Conservation (phyloP, 805 yeast genomes). For the Clavispora santaluciae region DNA sequence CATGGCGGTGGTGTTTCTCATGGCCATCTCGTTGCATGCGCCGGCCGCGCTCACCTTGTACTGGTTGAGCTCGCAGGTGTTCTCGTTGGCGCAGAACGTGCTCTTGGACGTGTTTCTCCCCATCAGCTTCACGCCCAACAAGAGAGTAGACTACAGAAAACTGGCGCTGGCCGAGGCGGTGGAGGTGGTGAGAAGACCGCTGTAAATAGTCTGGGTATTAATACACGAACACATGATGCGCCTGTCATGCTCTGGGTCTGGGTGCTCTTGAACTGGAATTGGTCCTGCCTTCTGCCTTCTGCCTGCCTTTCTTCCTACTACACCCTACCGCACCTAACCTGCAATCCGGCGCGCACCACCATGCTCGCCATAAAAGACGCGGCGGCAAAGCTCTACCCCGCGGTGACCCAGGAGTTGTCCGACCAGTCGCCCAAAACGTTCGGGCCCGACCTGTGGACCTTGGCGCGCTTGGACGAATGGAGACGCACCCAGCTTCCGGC, state of each 20-base stretch:
- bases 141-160: slow-evolving; percentile 21
- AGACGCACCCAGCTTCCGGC: slow-evolving; percentile 25
- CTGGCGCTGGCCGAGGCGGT: slow-evolving; percentile 11
- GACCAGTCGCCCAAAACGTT: slow-evolving; percentile 22
- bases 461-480: slow-evolving; percentile 38
- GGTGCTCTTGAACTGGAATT: no score
- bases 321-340: no score
- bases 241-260: no score
- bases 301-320: no score
- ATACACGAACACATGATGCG: no score
- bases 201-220: no score
- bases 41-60: slow-evolving; percentile 79
- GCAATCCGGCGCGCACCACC: no score
- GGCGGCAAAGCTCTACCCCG: slow-evolving; percentile 18
- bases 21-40: slow-evolving; percentile 82
- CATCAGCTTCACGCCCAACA: slow-evolving; percentile 44
- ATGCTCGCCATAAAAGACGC: slow-evolving; percentile 5
- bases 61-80: slow-evolving; percentile 84
- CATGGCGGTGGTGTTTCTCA: slow-evolving; percentile 69
- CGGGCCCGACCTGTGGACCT: slow-evolving; percentile 21
- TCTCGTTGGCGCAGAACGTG: slow-evolving; percentile 71
- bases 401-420: slow-evolving; percentile 25
- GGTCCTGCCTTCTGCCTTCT: no score
- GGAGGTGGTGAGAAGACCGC: slow-evolving; percentile 4
- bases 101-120: slow-evolving; percentile 66